phyloP scores from a whole-genome alignment of 768 basidiomycete species.

The Pholiota molesta region DNA sequence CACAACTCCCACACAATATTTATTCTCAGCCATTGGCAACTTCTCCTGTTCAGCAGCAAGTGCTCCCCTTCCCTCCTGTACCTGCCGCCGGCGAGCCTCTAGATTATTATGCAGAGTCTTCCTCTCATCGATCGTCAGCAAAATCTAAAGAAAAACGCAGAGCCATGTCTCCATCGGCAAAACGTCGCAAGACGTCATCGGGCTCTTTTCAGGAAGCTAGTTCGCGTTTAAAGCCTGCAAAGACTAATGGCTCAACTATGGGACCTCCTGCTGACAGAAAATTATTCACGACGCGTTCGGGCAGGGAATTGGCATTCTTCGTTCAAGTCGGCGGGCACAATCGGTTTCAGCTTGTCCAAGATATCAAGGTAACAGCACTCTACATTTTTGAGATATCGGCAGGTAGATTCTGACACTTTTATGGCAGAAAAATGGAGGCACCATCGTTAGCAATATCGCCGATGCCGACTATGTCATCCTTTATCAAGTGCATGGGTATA shows the following conservation, averaged over 20 bases:
- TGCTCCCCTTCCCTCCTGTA: slow-evolving; percentile 17
- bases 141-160: slow-evolving; percentile 15
- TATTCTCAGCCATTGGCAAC: neutral
- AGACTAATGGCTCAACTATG: slow-evolving; percentile 10
- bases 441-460: slow-evolving; percentile 52
- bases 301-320: slow-evolving; percentile 55
- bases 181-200: slow-evolving; percentile 20
- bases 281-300: slow-evolving; percentile 49
- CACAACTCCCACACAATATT: neutral
- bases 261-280: slow-evolving; percentile 18
- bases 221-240: slow-evolving; percentile 3
- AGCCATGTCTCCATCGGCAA: slow-evolving; percentile 17
- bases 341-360: slow-evolving; percentile 48
- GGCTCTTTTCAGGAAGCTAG: slow-evolving; percentile 12
- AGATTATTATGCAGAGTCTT: neutral
- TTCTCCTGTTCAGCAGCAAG: slow-evolving; percentile 19
- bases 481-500: slow-evolving; percentile 34
- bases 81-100: neutral
- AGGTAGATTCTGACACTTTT: neutral
- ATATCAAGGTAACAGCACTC: slow-evolving; percentile 55
- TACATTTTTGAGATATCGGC: neutral
- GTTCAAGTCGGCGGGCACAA: slow-evolving; percentile 70
- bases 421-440: slow-evolving; percentile 67
- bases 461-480: slow-evolving; percentile 67
- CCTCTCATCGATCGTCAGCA: neutral